phyloP scores from a whole-genome alignment of 345 rosid species.

The Arabis alpina region DNA sequence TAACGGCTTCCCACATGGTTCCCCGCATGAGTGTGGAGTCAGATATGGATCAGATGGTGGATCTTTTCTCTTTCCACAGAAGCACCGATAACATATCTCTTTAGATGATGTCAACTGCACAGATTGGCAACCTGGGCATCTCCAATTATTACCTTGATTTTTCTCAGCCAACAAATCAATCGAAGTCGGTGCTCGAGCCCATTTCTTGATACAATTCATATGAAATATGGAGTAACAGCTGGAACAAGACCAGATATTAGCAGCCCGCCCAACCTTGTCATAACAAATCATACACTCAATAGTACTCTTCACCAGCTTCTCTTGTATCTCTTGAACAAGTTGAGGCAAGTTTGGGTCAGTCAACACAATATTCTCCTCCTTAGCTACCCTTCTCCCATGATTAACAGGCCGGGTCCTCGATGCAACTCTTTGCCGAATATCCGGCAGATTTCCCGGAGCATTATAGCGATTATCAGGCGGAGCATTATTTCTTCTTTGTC shows the following conservation, averaged over 20 bases:
- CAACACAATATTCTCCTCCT: conserved; percentile 37
- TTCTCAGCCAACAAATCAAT: conserved; percentile 77
- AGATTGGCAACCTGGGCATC: conserved; percentile 96
- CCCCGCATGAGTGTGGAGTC: conserved; percentile 98
- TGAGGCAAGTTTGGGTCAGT: conserved; percentile 76
- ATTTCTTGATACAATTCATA: conserved; percentile 87
- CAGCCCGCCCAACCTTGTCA: conserved; percentile 83
- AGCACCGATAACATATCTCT: conserved; percentile 83
- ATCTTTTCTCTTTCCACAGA: conserved; percentile 82
- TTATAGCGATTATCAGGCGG: conserved; percentile 11
- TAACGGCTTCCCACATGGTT: conserved; percentile 92
- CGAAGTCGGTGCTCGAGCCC: conserved; percentile 96
- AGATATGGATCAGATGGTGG: conserved; percentile 90
- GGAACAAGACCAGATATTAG: conserved; percentile 88
- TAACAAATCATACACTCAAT: conserved; percentile 98
- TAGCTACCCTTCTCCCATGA: conserved; percentile 49
- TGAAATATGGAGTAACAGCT: conserved; percentile 96
- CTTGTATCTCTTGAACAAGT: conserved; percentile 90
- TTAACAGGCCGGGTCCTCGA: conserved; percentile 44
- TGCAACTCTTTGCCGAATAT: conserved; percentile 44
- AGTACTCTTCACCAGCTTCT: conserved; percentile 69
- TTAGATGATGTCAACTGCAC: conserved; percentile 75
- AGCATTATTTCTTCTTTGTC: conserved; percentile 47
- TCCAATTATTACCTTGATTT: conserved; percentile 90
- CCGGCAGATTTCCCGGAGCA: conserved; percentile 37